phyloP scores from a whole-genome alignment of 352 stramenopile genomes.

The Pythium monospermum region DNA sequence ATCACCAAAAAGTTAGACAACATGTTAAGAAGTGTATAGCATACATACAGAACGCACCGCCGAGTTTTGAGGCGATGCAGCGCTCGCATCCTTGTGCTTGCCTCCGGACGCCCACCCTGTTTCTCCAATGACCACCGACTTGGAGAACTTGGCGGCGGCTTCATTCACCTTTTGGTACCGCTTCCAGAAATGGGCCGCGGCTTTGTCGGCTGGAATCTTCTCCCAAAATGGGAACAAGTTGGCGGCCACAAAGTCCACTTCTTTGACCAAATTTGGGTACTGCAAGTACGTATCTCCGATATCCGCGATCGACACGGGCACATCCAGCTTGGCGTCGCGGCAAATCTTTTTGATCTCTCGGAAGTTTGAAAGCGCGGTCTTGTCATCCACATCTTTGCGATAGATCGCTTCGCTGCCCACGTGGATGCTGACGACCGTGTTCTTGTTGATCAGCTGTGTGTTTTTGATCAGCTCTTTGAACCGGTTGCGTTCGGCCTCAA shows the following conservation, averaged over 20 bases:
- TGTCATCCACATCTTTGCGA: constrained; percentile 42
- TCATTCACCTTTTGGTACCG: constrained; percentile 32
- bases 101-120: constrained; percentile 56
- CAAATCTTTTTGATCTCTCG: constrained; percentile 37
- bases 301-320: constrained; percentile 54
- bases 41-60: constrained; percentile 12
- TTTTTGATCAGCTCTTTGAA: constrained; percentile 36
- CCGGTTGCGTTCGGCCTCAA: constrained; percentile 33
- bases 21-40: no score
- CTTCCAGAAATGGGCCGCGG: constrained; percentile 32
- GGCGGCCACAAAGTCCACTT: constrained; percentile 44
- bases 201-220: constrained; percentile 26
- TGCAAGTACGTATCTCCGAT: constrained; percentile 50
- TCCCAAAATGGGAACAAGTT: constrained; percentile 76
- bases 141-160: constrained; percentile 23
- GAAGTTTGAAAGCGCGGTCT: constrained; percentile 32
- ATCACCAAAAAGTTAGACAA: no score
- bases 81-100: constrained; percentile 25
- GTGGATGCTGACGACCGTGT: constrained; percentile 44
- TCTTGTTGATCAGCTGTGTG: constrained; percentile 20
- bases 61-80: constrained; percentile 32
- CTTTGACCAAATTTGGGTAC: constrained; percentile 37
- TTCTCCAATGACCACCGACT: constrained; percentile 54
- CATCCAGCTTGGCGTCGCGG: constrained; percentile 15
- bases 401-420: constrained; percentile 69